Base-by-base conservation (phyloP, 2,329 filamentous ascomycete genomes). In the Talaromyces verruculosus region DNA sequence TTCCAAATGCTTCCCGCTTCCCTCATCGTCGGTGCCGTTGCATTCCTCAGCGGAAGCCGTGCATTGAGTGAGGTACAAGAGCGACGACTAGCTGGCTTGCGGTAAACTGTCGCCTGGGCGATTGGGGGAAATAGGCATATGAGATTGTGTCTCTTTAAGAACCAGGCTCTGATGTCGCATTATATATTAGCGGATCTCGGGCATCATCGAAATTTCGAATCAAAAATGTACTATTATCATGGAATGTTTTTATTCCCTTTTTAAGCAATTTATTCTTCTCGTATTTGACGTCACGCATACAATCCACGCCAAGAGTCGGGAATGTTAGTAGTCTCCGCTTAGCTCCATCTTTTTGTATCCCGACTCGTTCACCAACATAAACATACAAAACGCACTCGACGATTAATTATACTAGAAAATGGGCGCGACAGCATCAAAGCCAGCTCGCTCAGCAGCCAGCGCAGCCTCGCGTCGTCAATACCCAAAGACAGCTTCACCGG, bases 1-100 rank as follows among this genome's bases (percentile, higher is more conserved):
- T 97, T 98, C 84, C 90, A 97, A 82, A 88, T 88, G 15, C 83
- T 99, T 60, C 93, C 93, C 4, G 88, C 88, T 30, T 88, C 90
- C 63, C 84, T 84, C 39, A 80, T 88, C 51, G 86, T 95, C 35
- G 88, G 89, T 17, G 79, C 85, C 30, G 86, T 93, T 64, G 87
- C 91, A 11, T 92, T 96, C 75, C 79, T 98, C 68, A 97, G 92
- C 76, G 95, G 95, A 65, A 93, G 90, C 75, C 89, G 93, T 78
- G 95, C 95, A 5, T 83, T 99, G 71, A 91, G 92, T 60, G 95
- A 99, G 83, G 94, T 99, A 35, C 95, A 97, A 82, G 88, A 89
- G 74, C 87, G 95, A 71, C 88, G 95, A 65, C 81, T 97, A 72
- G 90, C 91, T 25, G 93, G 93, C 5, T 76, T 85, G 69, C 80